Percentiles rank a stretch among this genome's conserved stretches.
Conservation (phyloP, 805 yeast species). For the Schizosaccharomyces japonicus region DNA sequence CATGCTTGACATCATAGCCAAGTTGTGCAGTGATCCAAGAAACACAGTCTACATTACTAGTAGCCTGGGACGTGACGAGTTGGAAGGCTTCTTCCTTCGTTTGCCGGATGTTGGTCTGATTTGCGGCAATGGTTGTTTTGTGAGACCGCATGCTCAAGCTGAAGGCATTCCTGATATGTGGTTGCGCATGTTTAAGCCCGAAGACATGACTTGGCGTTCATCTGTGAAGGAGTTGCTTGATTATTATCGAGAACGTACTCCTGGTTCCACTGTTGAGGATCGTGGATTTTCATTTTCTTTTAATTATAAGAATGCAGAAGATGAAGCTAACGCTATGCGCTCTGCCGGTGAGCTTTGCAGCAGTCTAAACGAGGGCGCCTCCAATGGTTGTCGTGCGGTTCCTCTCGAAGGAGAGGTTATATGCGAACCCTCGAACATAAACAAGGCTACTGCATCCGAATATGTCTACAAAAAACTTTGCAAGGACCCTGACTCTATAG, state of each 20-base stretch:
- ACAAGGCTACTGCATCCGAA: conserved; percentile 10
- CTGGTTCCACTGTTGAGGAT: conserved; percentile 48
- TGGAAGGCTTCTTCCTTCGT: conserved; percentile 46
- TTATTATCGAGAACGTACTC: conserved; percentile 49
- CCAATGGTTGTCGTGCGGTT: conserved; percentile 45
- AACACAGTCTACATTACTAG: conserved; percentile 55
- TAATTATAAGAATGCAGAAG: conserved; percentile 41
- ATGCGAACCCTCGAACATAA: conserved; percentile 5
- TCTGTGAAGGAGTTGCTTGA: conserved; percentile 28
- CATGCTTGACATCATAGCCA: conserved; percentile 31
- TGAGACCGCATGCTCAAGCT: conserved; percentile 18
- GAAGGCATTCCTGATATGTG: conserved; percentile 21
- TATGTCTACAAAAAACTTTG: background rate
- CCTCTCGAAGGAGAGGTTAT: conserved; percentile 7
- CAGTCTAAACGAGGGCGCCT: conserved; percentile 55
- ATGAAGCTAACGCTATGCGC: conserved; percentile 28
- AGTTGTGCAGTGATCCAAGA: conserved; percentile 30
- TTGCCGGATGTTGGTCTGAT: conserved; percentile 53
- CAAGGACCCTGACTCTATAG: background rate
- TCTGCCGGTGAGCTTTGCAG: conserved; percentile 67
- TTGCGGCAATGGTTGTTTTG: conserved; percentile 75
- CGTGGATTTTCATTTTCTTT: conserved; percentile 59
- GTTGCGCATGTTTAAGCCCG: conserved; percentile 37
- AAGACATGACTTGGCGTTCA: conserved; percentile 16
- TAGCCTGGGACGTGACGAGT: conserved; percentile 34